Percentiles rank a stretch among this genome's conserved stretches.
These are phyloP conservation scores for Globisporangium mamillatum DNA, from an alignment of 352 stramenopile genomes.

Conservation along the genomic window DNA sequence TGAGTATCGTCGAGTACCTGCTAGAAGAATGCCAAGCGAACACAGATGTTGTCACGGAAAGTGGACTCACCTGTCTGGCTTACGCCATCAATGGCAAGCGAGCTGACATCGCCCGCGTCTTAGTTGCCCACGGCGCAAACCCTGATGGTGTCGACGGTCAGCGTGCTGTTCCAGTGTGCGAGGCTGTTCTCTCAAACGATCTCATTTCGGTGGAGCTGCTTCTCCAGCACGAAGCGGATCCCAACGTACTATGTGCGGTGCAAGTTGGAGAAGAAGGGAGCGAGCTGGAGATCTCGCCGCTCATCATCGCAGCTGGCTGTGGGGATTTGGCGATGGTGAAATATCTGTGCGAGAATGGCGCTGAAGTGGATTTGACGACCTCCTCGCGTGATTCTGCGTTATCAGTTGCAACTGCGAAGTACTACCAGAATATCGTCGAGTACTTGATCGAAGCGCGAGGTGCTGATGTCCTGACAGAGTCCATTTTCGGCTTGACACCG, in stretches of 20 bases:
- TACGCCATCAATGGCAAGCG: not conserved
- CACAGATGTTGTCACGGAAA: not conserved
- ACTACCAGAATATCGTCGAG: not conserved
- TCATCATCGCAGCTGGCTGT: conserved; percentile 2
- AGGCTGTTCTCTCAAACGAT: not conserved
- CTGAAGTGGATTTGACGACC: not conserved
- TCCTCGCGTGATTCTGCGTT: not conserved
- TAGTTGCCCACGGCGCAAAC: not conserved
- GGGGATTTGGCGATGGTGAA: not conserved
- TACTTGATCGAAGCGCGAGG: not conserved
- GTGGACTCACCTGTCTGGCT: not conserved
- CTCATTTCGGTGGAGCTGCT: not conserved
- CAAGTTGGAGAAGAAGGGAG: not conserved
- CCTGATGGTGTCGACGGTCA: not conserved
- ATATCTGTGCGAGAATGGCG: not conserved
- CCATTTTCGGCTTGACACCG: not conserved
- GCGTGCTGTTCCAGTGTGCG: not conserved
- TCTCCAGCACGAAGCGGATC: not conserved
- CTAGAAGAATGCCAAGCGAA: not conserved
- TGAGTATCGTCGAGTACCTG: not conserved
- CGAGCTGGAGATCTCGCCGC: conserved; percentile 2
- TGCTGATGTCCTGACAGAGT: not conserved
- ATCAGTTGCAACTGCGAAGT: not conserved
- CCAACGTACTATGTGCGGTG: not conserved
- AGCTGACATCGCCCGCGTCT: not conserved